These are phyloP conservation scores for Backusella tarrabulga DNA, from an alignment of 192 early-diverging fungal genomes.

Conservation along the genomic window DNA sequence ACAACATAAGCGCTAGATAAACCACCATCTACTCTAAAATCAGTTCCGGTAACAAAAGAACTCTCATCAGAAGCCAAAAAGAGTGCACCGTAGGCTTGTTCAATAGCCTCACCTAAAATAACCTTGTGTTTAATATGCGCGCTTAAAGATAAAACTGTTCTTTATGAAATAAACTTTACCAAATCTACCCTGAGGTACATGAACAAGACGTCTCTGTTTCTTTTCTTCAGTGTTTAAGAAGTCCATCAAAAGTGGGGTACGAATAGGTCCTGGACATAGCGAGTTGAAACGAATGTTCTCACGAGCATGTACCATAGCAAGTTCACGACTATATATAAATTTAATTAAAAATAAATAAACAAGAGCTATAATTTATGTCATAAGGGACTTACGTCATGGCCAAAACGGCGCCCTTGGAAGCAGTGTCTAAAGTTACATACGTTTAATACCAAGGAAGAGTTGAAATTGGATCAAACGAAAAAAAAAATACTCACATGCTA, in stretches of 20 bases:
- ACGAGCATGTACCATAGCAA: slow-evolving; percentile 80
- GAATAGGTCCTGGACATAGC: slow-evolving; percentile 78
- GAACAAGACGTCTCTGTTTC: slow-evolving; percentile 74
- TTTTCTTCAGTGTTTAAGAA: slow-evolving; percentile 84
- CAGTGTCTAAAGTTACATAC: slow-evolving; percentile 56
- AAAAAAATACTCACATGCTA: slow-evolving; percentile 61
- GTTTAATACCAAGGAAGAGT: neutral
- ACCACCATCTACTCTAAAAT: slow-evolving; percentile 83
- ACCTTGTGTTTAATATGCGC: neutral
- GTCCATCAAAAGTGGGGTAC: slow-evolving; percentile 80
- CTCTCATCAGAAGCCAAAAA: slow-evolving; percentile 82
- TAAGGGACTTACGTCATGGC: slow-evolving; percentile 68
- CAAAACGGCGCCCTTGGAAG: slow-evolving; percentile 84
- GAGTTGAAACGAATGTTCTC: slow-evolving; percentile 86
- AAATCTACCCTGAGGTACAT: slow-evolving; percentile 83
- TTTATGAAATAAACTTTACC: slow-evolving; percentile 38
- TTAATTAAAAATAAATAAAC: neutral
- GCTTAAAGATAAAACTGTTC: neutral
- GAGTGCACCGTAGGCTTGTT: slow-evolving; percentile 78
- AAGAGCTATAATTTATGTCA: neutral
- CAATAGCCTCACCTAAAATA: slow-evolving; percentile 72
- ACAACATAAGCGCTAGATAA: slow-evolving; percentile 73
- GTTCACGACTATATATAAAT: slow-evolving; percentile 52
- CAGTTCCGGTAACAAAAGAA: slow-evolving; percentile 77
- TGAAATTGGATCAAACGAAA: neutral